Conservation (phyloP, 441 rosid genomes). For the Populus hybrid region DNA sequence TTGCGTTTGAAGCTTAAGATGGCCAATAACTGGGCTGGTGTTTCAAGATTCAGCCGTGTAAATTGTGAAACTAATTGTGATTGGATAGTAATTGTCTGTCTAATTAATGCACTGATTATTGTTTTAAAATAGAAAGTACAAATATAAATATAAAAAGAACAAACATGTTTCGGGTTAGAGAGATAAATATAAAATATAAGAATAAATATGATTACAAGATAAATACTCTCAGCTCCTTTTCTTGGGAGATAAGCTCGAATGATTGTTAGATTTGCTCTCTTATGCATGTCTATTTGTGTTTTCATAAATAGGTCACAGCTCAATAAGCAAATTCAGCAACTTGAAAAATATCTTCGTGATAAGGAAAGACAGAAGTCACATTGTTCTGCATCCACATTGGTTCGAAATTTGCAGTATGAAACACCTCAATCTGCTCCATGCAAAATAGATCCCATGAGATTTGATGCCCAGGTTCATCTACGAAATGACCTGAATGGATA, state of each 20-base stretch:
- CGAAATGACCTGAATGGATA: conserved; percentile 42
- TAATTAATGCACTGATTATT: too few species aligned
- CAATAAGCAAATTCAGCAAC: conserved; percentile 78
- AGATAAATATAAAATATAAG: too few species aligned
- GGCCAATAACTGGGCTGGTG: too few species aligned
- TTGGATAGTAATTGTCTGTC: too few species aligned
- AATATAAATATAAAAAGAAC: too few species aligned
- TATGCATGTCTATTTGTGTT: conserved; percentile 14
- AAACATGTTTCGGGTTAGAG: too few species aligned
- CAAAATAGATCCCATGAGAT: conserved; percentile 41
- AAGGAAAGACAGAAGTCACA: conserved; percentile 61
- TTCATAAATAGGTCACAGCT: conserved; percentile 53
- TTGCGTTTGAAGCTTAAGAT: too few species aligned
- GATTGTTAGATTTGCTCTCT: conserved; percentile 25
- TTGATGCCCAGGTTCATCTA: conserved; percentile 41
- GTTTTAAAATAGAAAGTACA: too few species aligned
- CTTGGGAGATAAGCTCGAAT: conserved; percentile 17
- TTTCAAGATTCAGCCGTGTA: too few species aligned
- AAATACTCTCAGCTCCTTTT: conserved; percentile 9
- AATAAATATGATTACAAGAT: too few species aligned
- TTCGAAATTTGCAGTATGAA: conserved; percentile 44
- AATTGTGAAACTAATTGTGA: too few species aligned
- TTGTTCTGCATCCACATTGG: conserved; percentile 54
- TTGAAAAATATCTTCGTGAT: conserved; percentile 56
- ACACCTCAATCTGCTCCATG: conserved; percentile 55